phyloP scores from a whole-genome alignment of 306 rosid species.

The Quercus robur region DNA sequence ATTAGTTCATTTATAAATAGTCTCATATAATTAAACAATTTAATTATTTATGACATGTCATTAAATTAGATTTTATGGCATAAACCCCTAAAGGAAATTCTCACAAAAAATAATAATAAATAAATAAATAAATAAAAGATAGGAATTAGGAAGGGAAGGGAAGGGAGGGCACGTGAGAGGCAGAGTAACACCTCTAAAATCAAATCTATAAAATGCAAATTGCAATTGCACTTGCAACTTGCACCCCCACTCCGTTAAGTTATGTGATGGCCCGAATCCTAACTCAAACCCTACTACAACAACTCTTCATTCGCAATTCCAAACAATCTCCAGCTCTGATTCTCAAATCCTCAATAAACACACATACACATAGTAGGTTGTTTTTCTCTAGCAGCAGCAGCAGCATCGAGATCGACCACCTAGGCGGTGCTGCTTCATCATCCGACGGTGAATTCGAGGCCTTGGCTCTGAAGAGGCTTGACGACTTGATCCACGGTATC shows the following conservation, averaged over 20 bases:
- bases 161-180: too few species aligned
- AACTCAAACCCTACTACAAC: conserved; percentile 14
- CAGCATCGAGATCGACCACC: conserved; percentile 51
- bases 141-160: too few species aligned
- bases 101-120: too few species aligned
- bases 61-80: too few species aligned
- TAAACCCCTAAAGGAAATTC: too few species aligned
- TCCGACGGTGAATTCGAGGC: conserved; percentile 37
- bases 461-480: conserved; percentile 51
- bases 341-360: not conserved
- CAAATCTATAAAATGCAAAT: too few species aligned
- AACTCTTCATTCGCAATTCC: not conserved
- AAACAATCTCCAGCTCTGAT: not conserved
- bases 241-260: not conserved
- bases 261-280: conserved; percentile 43
- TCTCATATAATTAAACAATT: too few species aligned
- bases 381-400: conserved; percentile 20
- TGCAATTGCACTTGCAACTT: too few species aligned
- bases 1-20: too few species aligned
- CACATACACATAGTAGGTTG: conserved; percentile 21
- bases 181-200: too few species aligned
- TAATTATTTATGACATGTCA: too few species aligned
- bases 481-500: conserved; percentile 55
- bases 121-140: too few species aligned
- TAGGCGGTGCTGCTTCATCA: conserved; percentile 22